Percentiles rank a stretch among this genome's conserved stretches.
phyloP scores from a whole-genome alignment of 2,329 filamentous ascomycete genomes.

The Alternaria dauci region DNA sequence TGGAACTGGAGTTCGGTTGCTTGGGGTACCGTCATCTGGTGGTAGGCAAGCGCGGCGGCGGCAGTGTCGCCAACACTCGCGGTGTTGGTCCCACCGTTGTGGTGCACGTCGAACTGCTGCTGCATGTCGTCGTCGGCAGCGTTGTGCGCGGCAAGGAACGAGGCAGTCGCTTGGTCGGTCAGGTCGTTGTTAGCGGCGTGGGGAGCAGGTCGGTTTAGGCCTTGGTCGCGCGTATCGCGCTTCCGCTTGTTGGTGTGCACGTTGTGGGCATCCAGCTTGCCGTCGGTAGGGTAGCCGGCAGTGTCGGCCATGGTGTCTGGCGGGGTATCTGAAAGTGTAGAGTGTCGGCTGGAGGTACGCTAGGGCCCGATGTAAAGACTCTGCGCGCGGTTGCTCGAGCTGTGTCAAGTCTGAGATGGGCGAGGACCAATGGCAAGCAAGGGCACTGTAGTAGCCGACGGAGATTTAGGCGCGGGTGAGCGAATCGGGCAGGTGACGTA shows the following conservation, averaged over 20 bases:
- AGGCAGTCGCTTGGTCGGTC: constrained; percentile 49
- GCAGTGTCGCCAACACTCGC: constrained; percentile 66
- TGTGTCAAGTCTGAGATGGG: not conserved
- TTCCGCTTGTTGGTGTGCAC: constrained; percentile 55
- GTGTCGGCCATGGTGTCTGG: constrained; percentile 46
- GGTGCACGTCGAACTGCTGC: constrained; percentile 55
- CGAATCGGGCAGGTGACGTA: constrained; percentile 12
- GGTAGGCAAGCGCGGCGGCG: constrained; percentile 63
- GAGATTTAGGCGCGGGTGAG: not conserved
- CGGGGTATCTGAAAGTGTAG: not conserved
- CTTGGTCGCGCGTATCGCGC: constrained; percentile 56
- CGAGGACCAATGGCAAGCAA: not conserved
- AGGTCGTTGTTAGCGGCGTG: constrained; percentile 45
- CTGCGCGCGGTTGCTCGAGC: constrained; percentile 8
- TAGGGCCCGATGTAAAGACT: not conserved
- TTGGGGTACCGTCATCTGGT: constrained; percentile 65
- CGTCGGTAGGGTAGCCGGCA: constrained; percentile 49
- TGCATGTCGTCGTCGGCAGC: constrained; percentile 55
- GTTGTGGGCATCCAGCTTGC: constrained; percentile 46
- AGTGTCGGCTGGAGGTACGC: not conserved
- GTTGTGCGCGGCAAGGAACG: constrained; percentile 53
- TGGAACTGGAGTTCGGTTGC: constrained; percentile 64
- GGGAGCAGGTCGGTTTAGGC: constrained; percentile 49
- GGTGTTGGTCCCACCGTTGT: constrained; percentile 62
- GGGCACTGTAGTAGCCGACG: not conserved